Base-by-base conservation (phyloP, 805 yeast species). In the Lipomyces yamanashiensis region DNA sequence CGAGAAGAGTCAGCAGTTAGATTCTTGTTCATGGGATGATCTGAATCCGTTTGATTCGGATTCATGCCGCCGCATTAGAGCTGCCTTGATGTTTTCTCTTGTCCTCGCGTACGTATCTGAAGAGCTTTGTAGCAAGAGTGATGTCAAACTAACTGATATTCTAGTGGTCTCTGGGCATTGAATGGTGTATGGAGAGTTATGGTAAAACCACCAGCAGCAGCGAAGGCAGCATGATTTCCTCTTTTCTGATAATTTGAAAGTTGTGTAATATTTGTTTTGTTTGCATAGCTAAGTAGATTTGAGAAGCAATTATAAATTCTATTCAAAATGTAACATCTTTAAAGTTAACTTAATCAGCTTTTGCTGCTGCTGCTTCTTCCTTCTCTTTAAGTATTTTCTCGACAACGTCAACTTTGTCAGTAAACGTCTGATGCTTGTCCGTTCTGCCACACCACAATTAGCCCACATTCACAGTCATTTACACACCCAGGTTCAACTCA, bases 401-500 rank as follows among this genome's bases (percentile, higher is more conserved):
- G n/a, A 68, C 71, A 10, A 33, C 62, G 6, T 57, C 60, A 9
- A 68, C 71, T 39, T 68, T 68, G 28, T 68, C 71, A 10, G 59
- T 48, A 45, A 67, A 62, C n/a, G 67, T 50, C 47, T 68, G 71
- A 17, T 36, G 34, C 54, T 68, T 68, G 40, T 68, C 71, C 12
- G 52, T 63, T 53, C 71, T 67, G 37, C 5, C 28, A 40, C 2
- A 7, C 12, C 9, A 33, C 33, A 12, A 34, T 48, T 44, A 48
- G 54, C 23, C 34, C 8, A 28, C 13, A 36, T 19, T 34, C 37
- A 17, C 34, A 21, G n/a, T n/a, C n/a, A n/a, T n/a, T n/a, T 8
- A 19, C 33, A 28, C 19, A 19, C 7, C 36, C 10, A 37, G 36
- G 28, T 13, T 36, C 7, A 1, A 21, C 84, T 17, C 54, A 73